Base-by-base conservation (phyloP, 2,329 filamentous ascomycete genomes). In the Pseudopithomyces chartarum region DNA sequence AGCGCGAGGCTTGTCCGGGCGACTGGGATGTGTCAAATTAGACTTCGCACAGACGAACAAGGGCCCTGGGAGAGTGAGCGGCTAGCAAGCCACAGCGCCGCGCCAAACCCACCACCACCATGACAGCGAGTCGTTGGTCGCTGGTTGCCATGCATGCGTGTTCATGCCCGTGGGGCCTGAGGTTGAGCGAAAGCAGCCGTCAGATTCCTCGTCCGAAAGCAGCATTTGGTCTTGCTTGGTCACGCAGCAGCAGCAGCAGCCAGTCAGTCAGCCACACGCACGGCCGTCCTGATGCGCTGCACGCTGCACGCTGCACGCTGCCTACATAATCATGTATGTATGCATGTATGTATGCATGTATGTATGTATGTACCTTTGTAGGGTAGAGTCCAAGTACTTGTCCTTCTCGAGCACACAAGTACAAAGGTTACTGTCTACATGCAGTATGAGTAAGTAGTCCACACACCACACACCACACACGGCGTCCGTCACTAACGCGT, bases 1-100 rank as follows among this genome's bases (percentile, higher is more conserved):
- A 65, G 69, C 63, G 70, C 67, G 64, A 56, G 66, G 68, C 68
- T 65, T 68, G 62, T 60, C 54, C 58, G 55, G 38, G 32, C 23
- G 46, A 49, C 62, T 54, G 64, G 67, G 66, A 22, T 42, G 13
- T 45, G 52, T 55, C 61, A 66, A 63, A 66, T 66, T 68, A 57
- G 63, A 58, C 44, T 45, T 49, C 33, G 52, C 60, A 60, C 43
- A 44, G 54, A 36, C 26, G 26, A 23, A 33, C 46, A 48, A 32
- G 34, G 20, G 26, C 42, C 26, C 42, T 12, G 13, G 19, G 20
- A 43, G 46, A 49, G 46, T 32, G 36, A 34, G 39, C 39, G 50
- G 50, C 50, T 45, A 52, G 29, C 40, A 26, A 40, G 12, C 26
- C 3, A 20, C 40, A 19, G 19, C 15, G 29, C 46, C 2, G 17